Evolutionary conservation across 257 asterid genomes (phyloP).

Genomic region (Przewalskia tangutica): DNA sequence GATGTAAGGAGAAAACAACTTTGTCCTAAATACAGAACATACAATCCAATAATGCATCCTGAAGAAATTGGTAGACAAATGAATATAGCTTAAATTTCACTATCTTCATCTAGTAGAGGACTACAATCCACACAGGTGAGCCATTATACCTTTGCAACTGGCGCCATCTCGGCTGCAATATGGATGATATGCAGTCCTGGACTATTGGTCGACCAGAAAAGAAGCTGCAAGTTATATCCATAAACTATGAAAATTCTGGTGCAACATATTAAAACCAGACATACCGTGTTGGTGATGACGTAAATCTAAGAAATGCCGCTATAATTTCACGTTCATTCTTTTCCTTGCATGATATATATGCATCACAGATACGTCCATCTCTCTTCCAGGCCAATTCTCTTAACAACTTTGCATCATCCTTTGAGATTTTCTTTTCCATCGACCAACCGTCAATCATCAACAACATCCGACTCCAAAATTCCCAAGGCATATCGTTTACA

Average conservation of each 20-base stretch:
- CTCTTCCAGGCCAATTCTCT: constrained; percentile 74
- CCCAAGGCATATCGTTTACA: constrained; percentile 53
- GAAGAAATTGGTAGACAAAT: not conserved
- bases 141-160: constrained; percentile 85
- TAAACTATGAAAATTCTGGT: not conserved
- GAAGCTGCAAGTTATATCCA: constrained; percentile 20
- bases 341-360: constrained; percentile 55
- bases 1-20: not conserved
- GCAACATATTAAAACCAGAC: not conserved
- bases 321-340: constrained; percentile 64
- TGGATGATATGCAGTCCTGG: constrained; percentile 77
- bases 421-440: constrained; percentile 70
- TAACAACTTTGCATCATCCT: constrained; percentile 51
- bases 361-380: constrained; percentile 48
- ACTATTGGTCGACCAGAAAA: constrained; percentile 32
- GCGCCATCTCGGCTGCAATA: constrained; percentile 99
- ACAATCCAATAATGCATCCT: not conserved
- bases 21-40: not conserved
- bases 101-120: not conserved
- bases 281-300: constrained; percentile 49
- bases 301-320: constrained; percentile 42
- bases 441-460: constrained; percentile 91
- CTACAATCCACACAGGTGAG: not conserved
- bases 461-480: constrained; percentile 76
- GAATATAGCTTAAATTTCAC: not conserved